Conservation (phyloP, 2,329 filamentous ascomycete genomes). For the Colletotrichum cereale region DNA sequence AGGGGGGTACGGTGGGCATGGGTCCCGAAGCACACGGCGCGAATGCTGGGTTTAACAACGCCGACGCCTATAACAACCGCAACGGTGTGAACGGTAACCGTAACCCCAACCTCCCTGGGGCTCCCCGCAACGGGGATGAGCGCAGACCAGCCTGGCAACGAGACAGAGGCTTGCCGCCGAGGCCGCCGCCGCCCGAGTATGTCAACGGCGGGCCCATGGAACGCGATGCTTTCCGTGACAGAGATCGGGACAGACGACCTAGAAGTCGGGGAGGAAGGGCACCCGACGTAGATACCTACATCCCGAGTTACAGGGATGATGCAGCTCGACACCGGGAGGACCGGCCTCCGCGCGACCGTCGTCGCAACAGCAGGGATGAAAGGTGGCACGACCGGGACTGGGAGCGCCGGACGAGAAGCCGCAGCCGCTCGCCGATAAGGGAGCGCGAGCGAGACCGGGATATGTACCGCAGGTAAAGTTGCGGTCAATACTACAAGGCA, state of each 20-base stretch:
- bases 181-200: conserved; percentile 62
- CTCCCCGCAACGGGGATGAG: conserved; percentile 53
- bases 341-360: conserved; percentile 44
- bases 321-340: conserved; percentile 47
- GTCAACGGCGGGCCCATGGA: conserved; percentile 50
- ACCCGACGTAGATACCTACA: conserved; percentile 63
- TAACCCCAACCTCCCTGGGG: conserved; percentile 53
- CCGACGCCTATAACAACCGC: conserved; percentile 62
- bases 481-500: conserved; percentile 11
- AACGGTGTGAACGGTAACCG: conserved; percentile 63
- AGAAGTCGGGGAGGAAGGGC: conserved; percentile 49
- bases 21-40: conserved; percentile 64
- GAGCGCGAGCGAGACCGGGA: conserved; percentile 58
- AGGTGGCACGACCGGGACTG: conserved; percentile 52
- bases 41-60: conserved; percentile 63
- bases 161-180: conserved; percentile 64
- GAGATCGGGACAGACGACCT: conserved; percentile 49
- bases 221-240: conserved; percentile 55
- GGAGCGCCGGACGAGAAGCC: conserved; percentile 56
- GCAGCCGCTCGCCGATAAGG: conserved; percentile 54
- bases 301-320: conserved; percentile 59
- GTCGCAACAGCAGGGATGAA: conserved; percentile 44
- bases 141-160: conserved; percentile 68
- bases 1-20: conserved; percentile 89
- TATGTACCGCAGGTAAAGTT: conserved; percentile 61